Evolutionary conservation across 2,329 filamentous ascomycete genomes (phyloP).

Genomic region (Alternaria angustiovoidea): DNA sequence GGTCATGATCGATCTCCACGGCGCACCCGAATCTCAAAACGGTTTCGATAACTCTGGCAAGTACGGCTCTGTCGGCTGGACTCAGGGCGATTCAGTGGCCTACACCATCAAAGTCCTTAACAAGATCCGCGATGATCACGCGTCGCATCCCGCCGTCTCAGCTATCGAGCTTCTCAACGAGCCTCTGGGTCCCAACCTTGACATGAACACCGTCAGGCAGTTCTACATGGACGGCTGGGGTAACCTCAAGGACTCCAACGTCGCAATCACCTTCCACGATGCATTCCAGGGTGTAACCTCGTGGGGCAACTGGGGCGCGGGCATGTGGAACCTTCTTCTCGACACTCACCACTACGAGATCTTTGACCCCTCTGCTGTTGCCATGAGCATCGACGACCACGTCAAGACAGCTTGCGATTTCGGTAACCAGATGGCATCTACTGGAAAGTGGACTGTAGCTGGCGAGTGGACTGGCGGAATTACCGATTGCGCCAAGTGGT

Average conservation of each 20-base stretch:
- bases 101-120: slow-evolving; percentile 55
- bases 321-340: slow-evolving; percentile 55
- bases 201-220: slow-evolving; percentile 54
- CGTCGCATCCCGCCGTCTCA: slow-evolving; percentile 55
- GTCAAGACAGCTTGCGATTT: slow-evolving; percentile 55
- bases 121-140: slow-evolving; percentile 57
- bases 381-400: slow-evolving; percentile 51
- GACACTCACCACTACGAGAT: slow-evolving; percentile 61
- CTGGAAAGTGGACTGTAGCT: slow-evolving; percentile 57
- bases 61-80: slow-evolving; percentile 57
- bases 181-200: slow-evolving; percentile 53
- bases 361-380: slow-evolving; percentile 51
- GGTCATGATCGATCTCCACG: slow-evolving; percentile 73
- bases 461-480: slow-evolving; percentile 59
- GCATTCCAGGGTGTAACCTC: slow-evolving; percentile 55
- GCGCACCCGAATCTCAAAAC: slow-evolving; percentile 70
- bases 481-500: slow-evolving; percentile 59
- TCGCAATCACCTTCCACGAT: slow-evolving; percentile 58
- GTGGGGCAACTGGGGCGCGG: slow-evolving; percentile 56
- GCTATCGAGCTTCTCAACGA: slow-evolving; percentile 60
- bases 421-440: slow-evolving; percentile 56
- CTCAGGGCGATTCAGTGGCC: slow-evolving; percentile 53
- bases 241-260: slow-evolving; percentile 52
- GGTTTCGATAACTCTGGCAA: slow-evolving; percentile 73
- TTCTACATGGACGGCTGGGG: slow-evolving; percentile 61